These are phyloP conservation scores for Trichoderma koningiopsis DNA, from an alignment of 2,329 filamentous ascomycete species.

Conservation along the genomic window DNA sequence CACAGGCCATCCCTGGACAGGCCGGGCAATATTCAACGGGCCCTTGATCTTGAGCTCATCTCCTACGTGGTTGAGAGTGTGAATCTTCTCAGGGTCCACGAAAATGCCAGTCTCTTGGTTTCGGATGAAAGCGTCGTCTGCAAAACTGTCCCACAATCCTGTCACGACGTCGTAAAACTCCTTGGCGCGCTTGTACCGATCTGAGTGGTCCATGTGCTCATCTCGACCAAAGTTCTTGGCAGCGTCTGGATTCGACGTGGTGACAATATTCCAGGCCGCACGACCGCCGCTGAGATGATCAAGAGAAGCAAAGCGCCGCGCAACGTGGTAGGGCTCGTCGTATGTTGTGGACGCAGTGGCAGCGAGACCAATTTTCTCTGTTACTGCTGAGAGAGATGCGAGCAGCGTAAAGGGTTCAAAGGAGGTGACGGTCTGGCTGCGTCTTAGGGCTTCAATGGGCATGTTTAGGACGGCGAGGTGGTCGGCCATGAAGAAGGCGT, in stretches of 20 bases:
- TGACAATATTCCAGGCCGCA: constrained; percentile 58
- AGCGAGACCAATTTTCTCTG: constrained; percentile 53
- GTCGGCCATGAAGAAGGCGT: constrained; percentile 60
- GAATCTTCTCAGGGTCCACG: constrained; percentile 55
- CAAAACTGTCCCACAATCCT: constrained; percentile 57
- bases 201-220: constrained; percentile 51
- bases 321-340: constrained; percentile 56
- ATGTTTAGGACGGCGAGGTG: constrained; percentile 58
- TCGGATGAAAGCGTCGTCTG: constrained; percentile 56
- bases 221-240: constrained; percentile 55
- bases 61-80: constrained; percentile 50
- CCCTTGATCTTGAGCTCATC: constrained; percentile 49
- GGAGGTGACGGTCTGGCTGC: constrained; percentile 60
- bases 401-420: constrained; percentile 59
- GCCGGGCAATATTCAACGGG: constrained; percentile 55
- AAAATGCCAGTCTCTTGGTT: constrained; percentile 51
- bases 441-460: constrained; percentile 58
- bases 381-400: constrained; percentile 52
- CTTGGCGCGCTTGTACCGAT: constrained; percentile 53
- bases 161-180: constrained; percentile 58
- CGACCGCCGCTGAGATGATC: constrained; percentile 55
- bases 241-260: constrained; percentile 54
- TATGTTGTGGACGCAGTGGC: constrained; percentile 58
- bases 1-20: constrained; percentile 57
- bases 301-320: constrained; percentile 55